Evolutionary conservation across 768 basidiomycete species (phyloP), one percentile per base, ranked within the genome.

Genomic region (Suillus cothurnatus): DNA sequence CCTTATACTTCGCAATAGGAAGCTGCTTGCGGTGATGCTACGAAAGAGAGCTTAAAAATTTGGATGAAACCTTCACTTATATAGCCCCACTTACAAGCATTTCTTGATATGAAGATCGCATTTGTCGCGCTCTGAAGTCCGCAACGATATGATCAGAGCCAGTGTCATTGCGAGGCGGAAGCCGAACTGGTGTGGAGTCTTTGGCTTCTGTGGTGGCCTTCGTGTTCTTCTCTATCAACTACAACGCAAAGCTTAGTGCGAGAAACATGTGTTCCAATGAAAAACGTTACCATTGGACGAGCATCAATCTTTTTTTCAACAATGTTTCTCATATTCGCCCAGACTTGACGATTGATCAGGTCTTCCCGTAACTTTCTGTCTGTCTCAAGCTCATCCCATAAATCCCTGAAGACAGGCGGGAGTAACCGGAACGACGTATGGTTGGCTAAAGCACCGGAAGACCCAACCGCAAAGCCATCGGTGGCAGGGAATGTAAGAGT

Each of bases 381-480:
- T 4, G 69, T 73, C 71, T 95, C 95, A 19, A 98, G 78, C 74
- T 96, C 93, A 62, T 93, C 91, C 97, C 97, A 99, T 21, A 99
- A 80, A 74, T 95, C 92, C 67, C 95, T 85, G 76, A 90, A 97
- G 21, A 86, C 84, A 3, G 89, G 81, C 11, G 97, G 94, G n/a
- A 99, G 81, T 11, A 88, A 75, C 68, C 93, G 83, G 76, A 93
- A 92, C 69, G 89, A 92, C 1, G 92, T 89, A 55, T 80, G 81
- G 52, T 76, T 83, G 34, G 82, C 80, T 55, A 83, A 77, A 45
- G 81, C 80, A 14, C 77, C 75, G 38, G 82, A 77, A 5, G 74
- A 75, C n/a, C 84, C 82, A 3, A 83, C 75, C 12, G 86, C 82
- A 75, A 94, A 94, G 9, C 91, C 91, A 61, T 85, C 84, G 0